Evolutionary conservation across 1,284 basidiomycete genomes (phyloP).

Genomic region (Fomitopsis palustris): DNA sequence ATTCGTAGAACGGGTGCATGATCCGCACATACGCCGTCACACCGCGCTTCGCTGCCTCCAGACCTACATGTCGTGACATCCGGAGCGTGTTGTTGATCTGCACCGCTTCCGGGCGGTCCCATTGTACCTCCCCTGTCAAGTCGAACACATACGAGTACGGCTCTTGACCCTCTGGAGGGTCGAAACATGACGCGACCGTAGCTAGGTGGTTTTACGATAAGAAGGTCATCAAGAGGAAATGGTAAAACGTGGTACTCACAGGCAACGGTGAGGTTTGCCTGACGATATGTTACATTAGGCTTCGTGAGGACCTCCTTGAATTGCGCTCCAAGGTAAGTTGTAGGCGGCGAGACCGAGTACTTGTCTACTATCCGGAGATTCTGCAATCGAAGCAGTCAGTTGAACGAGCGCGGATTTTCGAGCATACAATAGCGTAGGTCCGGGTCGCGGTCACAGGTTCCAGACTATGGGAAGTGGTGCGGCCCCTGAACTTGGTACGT

Average conservation of each 20-base stretch:
- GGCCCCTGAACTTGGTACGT: background rate
- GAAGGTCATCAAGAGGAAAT: conserved; percentile 7
- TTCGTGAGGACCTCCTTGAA: conserved; percentile 70
- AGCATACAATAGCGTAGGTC: no score
- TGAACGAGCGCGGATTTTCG: no score
- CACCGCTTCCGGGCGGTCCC: conserved; percentile 78
- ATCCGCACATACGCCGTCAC: conserved; percentile 78
- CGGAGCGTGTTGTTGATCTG: conserved; percentile 79
- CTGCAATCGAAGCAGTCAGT: conserved; percentile 32
- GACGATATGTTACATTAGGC: conserved; percentile 75
- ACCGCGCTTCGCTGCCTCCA: conserved; percentile 62
- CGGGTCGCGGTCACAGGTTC: no score
- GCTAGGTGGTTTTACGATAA: conserved; percentile 36
- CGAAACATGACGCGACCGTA: conserved; percentile 61
- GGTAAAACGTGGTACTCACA: conserved; percentile 37
- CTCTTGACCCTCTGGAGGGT: conserved; percentile 60
- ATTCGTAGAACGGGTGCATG: conserved; percentile 82
- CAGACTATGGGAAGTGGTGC: background rate
- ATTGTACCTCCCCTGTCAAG: conserved; percentile 76
- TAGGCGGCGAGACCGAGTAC: conserved; percentile 81
- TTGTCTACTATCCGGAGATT: conserved; percentile 81
- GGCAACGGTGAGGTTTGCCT: conserved; percentile 75
- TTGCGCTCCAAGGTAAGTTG: conserved; percentile 78
- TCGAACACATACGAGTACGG: conserved; percentile 78
- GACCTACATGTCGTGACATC: conserved; percentile 65